Conservation (phyloP, 2,329 filamentous ascomycete genomes). For the Stagonosporopsis chrysanthemi region DNA sequence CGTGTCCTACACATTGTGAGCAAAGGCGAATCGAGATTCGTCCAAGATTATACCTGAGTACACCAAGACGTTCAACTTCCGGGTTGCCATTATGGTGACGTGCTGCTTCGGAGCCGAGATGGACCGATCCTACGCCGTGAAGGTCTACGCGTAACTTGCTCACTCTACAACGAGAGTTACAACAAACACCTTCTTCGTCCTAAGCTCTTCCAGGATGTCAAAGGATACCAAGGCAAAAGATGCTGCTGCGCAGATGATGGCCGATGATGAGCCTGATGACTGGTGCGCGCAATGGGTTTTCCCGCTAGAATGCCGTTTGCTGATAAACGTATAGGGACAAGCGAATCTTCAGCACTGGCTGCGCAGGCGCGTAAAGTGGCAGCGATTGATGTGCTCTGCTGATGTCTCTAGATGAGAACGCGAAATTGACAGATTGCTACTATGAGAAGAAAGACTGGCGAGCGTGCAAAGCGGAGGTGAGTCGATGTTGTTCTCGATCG, state of each 20-base stretch:
- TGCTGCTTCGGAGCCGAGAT: constrained; percentile 36
- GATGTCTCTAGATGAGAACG: constrained; percentile 74
- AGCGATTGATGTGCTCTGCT: not conserved
- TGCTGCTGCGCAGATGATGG: constrained; percentile 54
- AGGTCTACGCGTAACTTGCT: constrained; percentile 11
- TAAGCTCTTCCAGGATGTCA: constrained; percentile 57
- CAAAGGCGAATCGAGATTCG: not conserved
- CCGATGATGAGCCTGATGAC: constrained; percentile 91
- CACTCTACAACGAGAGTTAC: constrained; percentile 10
- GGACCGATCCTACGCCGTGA: constrained; percentile 39
- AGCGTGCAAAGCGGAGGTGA: constrained; percentile 83
- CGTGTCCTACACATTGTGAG: constrained; percentile 66
- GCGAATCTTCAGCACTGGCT: constrained; percentile 95
- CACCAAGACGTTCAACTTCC: constrained; percentile 87
- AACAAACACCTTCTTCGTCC: constrained; percentile 9
- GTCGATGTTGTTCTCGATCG: constrained; percentile 44
- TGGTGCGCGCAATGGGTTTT: constrained; percentile 68
- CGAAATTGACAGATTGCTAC: constrained; percentile 92
- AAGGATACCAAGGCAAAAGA: constrained; percentile 59
- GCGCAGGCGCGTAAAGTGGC: constrained; percentile 69
- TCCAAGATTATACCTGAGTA: constrained; percentile 73
- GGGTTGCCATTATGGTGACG: constrained; percentile 64
- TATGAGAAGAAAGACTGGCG: constrained; percentile 97
- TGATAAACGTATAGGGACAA: constrained; percentile 75
- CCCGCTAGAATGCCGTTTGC: constrained; percentile 4